Conservation (phyloP, 2,329 filamentous ascomycete genomes). For the Graphilbum sp. region DNA sequence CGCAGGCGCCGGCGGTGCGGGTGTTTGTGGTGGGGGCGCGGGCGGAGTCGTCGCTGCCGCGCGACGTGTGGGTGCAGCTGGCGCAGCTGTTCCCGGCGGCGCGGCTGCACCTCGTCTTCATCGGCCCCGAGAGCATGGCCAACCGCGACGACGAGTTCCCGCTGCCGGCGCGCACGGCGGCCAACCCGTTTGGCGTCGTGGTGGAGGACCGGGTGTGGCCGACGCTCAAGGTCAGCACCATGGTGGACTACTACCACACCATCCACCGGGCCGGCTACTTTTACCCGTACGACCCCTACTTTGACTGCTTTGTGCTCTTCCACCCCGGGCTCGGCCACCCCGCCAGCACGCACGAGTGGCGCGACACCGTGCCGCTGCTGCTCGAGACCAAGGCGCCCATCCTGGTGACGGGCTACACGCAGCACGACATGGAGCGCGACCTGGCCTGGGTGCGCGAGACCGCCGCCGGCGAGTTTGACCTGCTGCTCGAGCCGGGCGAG, state of each 20-base stretch:
- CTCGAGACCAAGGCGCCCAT: slow-evolving; percentile 93
- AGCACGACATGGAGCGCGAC: slow-evolving; percentile 86
- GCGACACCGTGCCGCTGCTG: slow-evolving; percentile 72
- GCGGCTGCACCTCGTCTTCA: slow-evolving; percentile 83
- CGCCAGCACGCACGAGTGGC: slow-evolving; percentile 85
- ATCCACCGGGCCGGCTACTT: slow-evolving; percentile 84
- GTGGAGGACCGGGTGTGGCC: slow-evolving; percentile 81
- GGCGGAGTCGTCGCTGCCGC: slow-evolving; percentile 90
- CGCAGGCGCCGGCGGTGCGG: slow-evolving; percentile 74
- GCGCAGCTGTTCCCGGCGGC: slow-evolving; percentile 88
- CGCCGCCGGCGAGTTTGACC: slow-evolving; percentile 77
- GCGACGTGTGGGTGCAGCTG: slow-evolving; percentile 86
- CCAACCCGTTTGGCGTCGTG: slow-evolving; percentile 86
- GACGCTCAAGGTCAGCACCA: slow-evolving; percentile 91
- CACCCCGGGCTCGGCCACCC: slow-evolving; percentile 94
- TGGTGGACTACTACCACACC: slow-evolving; percentile 96
- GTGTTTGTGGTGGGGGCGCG: slow-evolving; percentile 88
- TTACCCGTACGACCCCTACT: slow-evolving; percentile 91
- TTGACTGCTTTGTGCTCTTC: slow-evolving; percentile 94
- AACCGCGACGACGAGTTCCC: slow-evolving; percentile 91
- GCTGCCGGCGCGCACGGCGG: slow-evolving; percentile 65
- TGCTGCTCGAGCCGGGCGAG: slow-evolving; percentile 82
- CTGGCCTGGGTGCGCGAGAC: slow-evolving; percentile 79
- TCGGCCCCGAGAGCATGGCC: slow-evolving; percentile 89
- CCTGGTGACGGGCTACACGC: slow-evolving; percentile 88